Percentiles rank a stretch among this genome's conserved stretches.
Conservation (phyloP, 441 rosid genomes). For the Pelargonium exstipulatum region DNA sequence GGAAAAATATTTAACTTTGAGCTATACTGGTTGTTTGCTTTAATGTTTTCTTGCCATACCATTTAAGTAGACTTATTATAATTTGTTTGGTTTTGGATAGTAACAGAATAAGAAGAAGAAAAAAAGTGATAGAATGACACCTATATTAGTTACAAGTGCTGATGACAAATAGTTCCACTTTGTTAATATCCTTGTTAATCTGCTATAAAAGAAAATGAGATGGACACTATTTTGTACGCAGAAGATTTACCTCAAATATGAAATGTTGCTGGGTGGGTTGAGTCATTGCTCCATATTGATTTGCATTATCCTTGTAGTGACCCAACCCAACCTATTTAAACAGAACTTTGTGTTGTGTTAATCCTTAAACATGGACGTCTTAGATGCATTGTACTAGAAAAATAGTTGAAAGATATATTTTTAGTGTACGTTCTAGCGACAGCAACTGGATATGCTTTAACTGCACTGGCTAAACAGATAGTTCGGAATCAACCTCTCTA, state of each 20-base stretch:
- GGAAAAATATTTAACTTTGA: background rate
- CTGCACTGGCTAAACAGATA: too few species aligned
- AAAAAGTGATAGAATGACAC: background rate
- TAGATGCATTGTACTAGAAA: background rate
- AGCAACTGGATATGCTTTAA: too few species aligned
- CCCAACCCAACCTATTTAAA: background rate
- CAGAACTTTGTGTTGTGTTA: background rate
- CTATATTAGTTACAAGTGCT: background rate
- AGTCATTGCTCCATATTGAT: background rate
- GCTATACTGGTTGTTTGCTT: background rate
- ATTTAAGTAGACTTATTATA: too few species aligned
- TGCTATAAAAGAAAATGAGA: background rate
- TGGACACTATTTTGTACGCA: background rate
- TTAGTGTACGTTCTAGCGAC: too few species aligned
- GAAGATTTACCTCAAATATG: conserved; percentile 1
- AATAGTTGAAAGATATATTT: background rate
- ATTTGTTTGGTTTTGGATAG: background rate
- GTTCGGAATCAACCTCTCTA: too few species aligned
- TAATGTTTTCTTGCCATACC: background rate
- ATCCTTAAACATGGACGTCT: background rate
- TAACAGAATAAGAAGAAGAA: background rate
- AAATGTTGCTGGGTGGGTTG: background rate
- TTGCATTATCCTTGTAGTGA: background rate
- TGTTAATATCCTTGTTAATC: background rate
- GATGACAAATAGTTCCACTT: background rate